These are phyloP conservation scores for Fusarium sp. DNA, from an alignment of 2,329 filamentous ascomycete genomes.

Conservation along the genomic window DNA sequence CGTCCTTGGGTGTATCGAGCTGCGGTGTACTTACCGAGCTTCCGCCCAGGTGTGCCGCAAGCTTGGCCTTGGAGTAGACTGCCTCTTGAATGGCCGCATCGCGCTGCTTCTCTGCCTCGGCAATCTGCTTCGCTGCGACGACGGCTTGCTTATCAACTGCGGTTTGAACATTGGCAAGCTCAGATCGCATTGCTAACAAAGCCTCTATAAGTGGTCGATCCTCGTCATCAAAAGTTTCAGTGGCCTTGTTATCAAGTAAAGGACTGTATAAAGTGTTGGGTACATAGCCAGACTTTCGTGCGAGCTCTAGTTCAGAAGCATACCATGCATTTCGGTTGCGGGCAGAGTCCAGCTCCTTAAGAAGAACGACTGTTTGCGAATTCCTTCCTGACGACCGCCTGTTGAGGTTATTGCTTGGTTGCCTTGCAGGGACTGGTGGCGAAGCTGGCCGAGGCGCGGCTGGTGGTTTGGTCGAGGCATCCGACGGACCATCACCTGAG, in stretches of 20 bases:
- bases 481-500: conserved; percentile 76
- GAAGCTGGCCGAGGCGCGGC: conserved; percentile 61
- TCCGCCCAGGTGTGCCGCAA: conserved; percentile 79
- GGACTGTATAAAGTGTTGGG: conserved; percentile 77
- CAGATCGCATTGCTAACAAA: conserved; percentile 88
- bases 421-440: conserved; percentile 68
- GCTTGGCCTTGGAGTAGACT: conserved; percentile 91
- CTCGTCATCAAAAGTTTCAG: conserved; percentile 88
- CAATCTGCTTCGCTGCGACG: conserved; percentile 87
- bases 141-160: conserved; percentile 91
- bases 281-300: conserved; percentile 88
- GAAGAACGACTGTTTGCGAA: conserved; percentile 76
- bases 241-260: conserved; percentile 78
- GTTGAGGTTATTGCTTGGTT: conserved; percentile 68
- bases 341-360: conserved; percentile 86
- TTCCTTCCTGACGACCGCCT: conserved; percentile 71
- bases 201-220: conserved; percentile 94
- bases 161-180: conserved; percentile 88
- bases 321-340: conserved; percentile 97
- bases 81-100: conserved; percentile 96
- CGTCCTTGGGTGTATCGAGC: conserved; percentile 69
- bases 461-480: conserved; percentile 59
- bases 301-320: conserved; percentile 91
- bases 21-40: conserved; percentile 72
- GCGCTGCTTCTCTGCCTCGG: conserved; percentile 92